Conservation (phyloP, 805 yeast species). For the Ogataea pignaliae region DNA sequence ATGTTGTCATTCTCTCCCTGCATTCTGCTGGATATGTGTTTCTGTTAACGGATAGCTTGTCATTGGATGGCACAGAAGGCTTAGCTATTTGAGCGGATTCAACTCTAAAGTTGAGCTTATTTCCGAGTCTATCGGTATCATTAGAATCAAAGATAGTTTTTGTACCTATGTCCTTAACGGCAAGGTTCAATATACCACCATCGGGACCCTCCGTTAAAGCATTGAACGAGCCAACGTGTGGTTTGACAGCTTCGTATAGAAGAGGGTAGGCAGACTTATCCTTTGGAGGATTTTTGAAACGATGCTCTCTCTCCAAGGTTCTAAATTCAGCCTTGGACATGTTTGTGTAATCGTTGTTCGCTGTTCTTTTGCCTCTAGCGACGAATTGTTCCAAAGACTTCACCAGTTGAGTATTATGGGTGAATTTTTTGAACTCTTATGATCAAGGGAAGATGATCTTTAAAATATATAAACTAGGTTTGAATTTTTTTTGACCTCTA, state of each 20-base stretch:
- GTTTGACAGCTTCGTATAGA: slow-evolving; percentile 83
- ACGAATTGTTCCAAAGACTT: too few relatives aligned
- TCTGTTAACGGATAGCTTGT: slow-evolving; percentile 72
- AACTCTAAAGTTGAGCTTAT: slow-evolving; percentile 77
- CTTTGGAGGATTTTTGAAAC: slow-evolving; percentile 86
- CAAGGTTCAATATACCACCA: slow-evolving; percentile 82
- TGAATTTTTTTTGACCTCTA: too few relatives aligned
- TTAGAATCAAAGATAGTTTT: slow-evolving; percentile 81
- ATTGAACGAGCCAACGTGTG: slow-evolving; percentile 94
- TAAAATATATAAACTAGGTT: too few relatives aligned
- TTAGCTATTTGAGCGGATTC: slow-evolving; percentile 84
- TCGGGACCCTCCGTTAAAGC: slow-evolving; percentile 86
- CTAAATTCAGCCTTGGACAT: slow-evolving; percentile 55
- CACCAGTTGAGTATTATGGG: too few relatives aligned
- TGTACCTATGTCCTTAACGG: slow-evolving; percentile 82
- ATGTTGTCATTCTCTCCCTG: slow-evolving; percentile 83
- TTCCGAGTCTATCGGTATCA: slow-evolving; percentile 69
- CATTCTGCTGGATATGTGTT: slow-evolving; percentile 80
- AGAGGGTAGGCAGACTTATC: slow-evolving; percentile 80
- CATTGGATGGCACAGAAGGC: slow-evolving; percentile 70
- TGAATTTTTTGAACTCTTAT: too few relatives aligned
- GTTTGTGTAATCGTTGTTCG: background rate
- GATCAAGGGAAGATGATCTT: too few relatives aligned
- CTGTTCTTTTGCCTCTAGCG: too few relatives aligned
- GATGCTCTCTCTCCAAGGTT: slow-evolving; percentile 82